Conservation (phyloP, 129 eudicot genomes). For the Dittrichia graveolens region DNA sequence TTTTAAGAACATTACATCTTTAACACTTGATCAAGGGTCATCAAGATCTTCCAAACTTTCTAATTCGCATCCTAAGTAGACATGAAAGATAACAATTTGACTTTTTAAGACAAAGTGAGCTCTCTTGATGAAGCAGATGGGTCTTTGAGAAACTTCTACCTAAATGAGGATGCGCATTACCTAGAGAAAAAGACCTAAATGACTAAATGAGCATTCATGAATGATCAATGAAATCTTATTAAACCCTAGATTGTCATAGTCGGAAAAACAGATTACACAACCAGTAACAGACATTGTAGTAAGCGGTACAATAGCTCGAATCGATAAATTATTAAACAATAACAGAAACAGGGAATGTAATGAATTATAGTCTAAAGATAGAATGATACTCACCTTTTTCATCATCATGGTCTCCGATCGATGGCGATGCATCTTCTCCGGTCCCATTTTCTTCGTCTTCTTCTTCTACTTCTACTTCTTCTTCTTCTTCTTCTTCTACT, state of each 20-base stretch:
- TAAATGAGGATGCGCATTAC: not conserved
- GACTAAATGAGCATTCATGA: conserved; percentile 5
- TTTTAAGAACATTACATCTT: not conserved
- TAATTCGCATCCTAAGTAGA: not conserved
- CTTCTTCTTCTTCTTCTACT: conserved; percentile 23
- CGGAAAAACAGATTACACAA: conserved; percentile 5
- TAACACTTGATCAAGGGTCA: not conserved
- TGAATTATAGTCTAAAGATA: not conserved
- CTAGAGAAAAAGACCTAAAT: not conserved
- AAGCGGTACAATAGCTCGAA: conserved; percentile 1
- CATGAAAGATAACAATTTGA: conserved; percentile 5
- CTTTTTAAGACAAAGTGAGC: conserved; percentile 21
- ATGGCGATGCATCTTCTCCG: conserved; percentile 39
- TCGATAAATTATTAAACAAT: not conserved
- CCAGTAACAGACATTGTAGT: conserved; percentile 12
- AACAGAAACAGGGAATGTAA: not conserved
- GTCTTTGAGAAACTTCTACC: not conserved
- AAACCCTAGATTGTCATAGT: conserved; percentile 18
- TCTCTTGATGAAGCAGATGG: conserved; percentile 15
- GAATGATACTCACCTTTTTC: conserved; percentile 23
- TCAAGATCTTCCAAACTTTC: not conserved
- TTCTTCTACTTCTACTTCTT: conserved; percentile 16
- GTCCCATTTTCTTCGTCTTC: conserved; percentile 18
- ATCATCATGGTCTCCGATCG: conserved; percentile 33
- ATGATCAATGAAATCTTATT: conserved; percentile 17